Base-by-base conservation (phyloP, 805 yeast genomes). In the Torulaspora maleeae region DNA sequence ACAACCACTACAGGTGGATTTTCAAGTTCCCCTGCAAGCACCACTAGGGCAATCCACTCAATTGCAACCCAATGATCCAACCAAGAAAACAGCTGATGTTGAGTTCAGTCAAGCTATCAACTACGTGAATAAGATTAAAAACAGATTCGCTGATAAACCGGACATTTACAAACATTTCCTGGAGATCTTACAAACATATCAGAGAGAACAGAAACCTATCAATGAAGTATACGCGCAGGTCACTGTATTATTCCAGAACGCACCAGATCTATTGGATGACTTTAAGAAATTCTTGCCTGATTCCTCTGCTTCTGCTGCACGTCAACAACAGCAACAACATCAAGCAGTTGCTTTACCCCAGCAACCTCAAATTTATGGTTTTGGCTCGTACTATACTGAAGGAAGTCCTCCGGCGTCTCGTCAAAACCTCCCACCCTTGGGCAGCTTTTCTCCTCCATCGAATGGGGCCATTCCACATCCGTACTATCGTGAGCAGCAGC, bases 61-160 rank as follows among this genome's bases (percentile, higher is more conserved):
- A 25, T 28, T 27, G 36, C 45, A 41, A 25, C 22, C 41, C 19
- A 41, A 37, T 11, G 52, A 45, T 19, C 45, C 40, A n/a, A 42
- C 40, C 20, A 55, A 58, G 38, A 61, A 55, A 41, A 52, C 72
- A 20, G 79, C 77, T 2, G 96, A 95, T 38, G 91, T 89, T 13
- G 98, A 93, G 69, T 91, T 93, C 72, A 90, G 91, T 64, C 97
- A 93, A 64, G 99, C 99, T 15, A 93, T 93, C 52, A 84, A 83
- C 55, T 93, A 93, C 60, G 99, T 93, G 49, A 93, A 93, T 71
- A 89, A 90, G 68, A 93, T 93, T 62, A 95, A 95, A 65, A 90
- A 89, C 45, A 78, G 98, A 51, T 93, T 89, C 65, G 85, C 95
- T 16, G 78, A 82, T 59, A 95, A 90, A 65, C 99, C 99, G 0